These are phyloP conservation scores for Cladophialophora carrionii DNA, from an alignment of 2,329 filamentous ascomycete species.

Conservation along the genomic window DNA sequence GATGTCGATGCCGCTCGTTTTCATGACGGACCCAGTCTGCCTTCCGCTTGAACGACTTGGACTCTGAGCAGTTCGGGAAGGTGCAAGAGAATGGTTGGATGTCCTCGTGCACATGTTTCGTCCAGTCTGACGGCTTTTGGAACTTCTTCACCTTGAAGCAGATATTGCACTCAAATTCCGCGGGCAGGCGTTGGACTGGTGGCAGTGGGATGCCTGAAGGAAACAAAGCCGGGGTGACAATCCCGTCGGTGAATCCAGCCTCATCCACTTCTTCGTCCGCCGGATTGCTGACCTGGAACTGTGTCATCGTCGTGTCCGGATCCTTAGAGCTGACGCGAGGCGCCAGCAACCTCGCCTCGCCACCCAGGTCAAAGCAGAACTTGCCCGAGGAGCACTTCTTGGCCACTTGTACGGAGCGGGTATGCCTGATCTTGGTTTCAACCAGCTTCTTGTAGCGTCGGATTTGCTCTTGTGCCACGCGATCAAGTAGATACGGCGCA, in stretches of 20 bases:
- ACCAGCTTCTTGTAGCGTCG: slow-evolving; percentile 77
- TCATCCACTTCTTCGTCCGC: slow-evolving; percentile 66
- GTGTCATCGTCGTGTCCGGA: slow-evolving; percentile 59
- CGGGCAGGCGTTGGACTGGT: slow-evolving; percentile 74
- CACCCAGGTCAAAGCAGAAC: slow-evolving; percentile 69
- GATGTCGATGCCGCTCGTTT: slow-evolving; percentile 84
- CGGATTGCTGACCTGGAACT: slow-evolving; percentile 60
- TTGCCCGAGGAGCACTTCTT: slow-evolving; percentile 63
- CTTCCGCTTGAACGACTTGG: slow-evolving; percentile 92
- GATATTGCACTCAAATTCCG: slow-evolving; percentile 85
- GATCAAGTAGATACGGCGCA: slow-evolving; percentile 70
- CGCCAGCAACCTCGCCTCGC: slow-evolving; percentile 65
- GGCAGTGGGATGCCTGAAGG: slow-evolving; percentile 80
- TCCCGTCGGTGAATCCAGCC: slow-evolving; percentile 68
- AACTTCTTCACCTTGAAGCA: slow-evolving; percentile 86
- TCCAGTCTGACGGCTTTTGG: slow-evolving; percentile 93
- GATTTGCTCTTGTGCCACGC: slow-evolving; percentile 79
- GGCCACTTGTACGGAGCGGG: slow-evolving; percentile 58
- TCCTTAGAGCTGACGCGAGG: slow-evolving; percentile 58
- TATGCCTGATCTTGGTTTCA: slow-evolving; percentile 70
- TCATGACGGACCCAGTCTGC: slow-evolving; percentile 96
- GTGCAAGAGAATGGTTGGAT: slow-evolving; percentile 93
- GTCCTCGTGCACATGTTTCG: slow-evolving; percentile 93
- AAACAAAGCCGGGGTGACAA: slow-evolving; percentile 73
- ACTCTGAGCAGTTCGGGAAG: slow-evolving; percentile 77